Conservation (phyloP, 2,329 filamentous ascomycete genomes). For the Epichloe bromicola region DNA sequence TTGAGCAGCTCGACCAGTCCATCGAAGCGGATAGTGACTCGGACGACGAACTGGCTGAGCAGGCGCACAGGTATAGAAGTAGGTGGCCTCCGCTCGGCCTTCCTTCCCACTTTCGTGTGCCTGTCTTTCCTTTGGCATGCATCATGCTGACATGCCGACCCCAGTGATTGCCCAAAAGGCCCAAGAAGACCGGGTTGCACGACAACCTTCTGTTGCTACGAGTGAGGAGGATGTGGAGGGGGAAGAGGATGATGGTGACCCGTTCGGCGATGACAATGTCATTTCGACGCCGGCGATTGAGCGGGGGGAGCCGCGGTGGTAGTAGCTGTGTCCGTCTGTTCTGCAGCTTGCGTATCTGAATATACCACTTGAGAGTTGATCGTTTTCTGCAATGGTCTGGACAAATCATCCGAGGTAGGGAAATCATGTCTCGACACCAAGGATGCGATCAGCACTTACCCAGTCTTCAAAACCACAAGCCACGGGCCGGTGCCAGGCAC, state of each 20-base stretch:
- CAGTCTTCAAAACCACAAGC: no score
- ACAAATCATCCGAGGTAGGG: no score
- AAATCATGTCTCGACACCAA: no score
- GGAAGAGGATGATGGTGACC: constrained; percentile 72
- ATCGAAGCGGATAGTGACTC: constrained; percentile 65
- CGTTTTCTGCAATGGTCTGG: no score
- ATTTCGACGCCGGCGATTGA: constrained; percentile 28
- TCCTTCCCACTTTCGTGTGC: constrained; percentile 13
- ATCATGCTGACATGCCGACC: neutral
- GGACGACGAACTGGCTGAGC: constrained; percentile 53
- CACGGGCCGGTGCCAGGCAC: no score
- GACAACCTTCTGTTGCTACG: neutral
- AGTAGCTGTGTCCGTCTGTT: neutral
- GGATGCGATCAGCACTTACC: no score
- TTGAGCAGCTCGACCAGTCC: constrained; percentile 81
- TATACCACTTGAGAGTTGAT: no score
- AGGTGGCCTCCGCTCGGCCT: neutral
- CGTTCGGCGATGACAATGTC: constrained; percentile 74
- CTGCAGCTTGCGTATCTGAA: no score
- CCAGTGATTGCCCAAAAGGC: constrained; percentile 41
- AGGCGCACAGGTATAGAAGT: constrained; percentile 53
- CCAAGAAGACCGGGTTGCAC: constrained; percentile 27
- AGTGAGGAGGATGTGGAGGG: constrained; percentile 43
- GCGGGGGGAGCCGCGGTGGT: constrained; percentile 19
- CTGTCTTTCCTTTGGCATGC: neutral